Base-by-base conservation (phyloP, 176 grass and related monocot genomes). In the Chloris gayana region DNA sequence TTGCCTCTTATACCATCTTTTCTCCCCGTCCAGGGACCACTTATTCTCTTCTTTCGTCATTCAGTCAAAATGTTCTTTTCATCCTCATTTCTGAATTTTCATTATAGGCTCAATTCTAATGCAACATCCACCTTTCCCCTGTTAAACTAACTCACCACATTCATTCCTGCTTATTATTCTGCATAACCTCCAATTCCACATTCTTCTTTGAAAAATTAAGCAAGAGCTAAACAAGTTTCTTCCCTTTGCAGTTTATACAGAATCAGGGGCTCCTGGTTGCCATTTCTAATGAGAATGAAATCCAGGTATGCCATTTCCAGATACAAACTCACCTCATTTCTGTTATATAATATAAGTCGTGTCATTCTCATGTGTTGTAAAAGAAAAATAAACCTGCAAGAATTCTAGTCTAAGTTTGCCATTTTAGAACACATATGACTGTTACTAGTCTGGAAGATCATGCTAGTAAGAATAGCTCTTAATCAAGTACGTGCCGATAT, bases 211-310 rank as follows among this genome's bases (percentile, higher is more conserved):
- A 21, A 47, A 47, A 37, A 53, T 6, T 6, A 13, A 26, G 32
- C 37, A 37, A 53, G 1, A 6, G 9, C 14, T 74, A 6, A 83
- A 88, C n/a, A 7, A 12, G 2, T 42, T 62, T 24, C 15, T 75
- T 42, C 73, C 13, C 72, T 12, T 91, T 87, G 69, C 92, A 98
- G 95, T 98, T 98, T 87, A 80, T 98, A 76, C 88, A 89, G 70
- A 98, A 98, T 33, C 89, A 81, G 88, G 95, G 92, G 39, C 86
- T 92, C 81, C 70, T 98, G 73, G 72, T 98, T 63, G 90, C 87
- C 33, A 86, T 98, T 79, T 92, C 95, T 47, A 98, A 89, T 72
- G 95, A 94, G 39, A 98, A 98, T 92, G 90, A 94, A 84, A 85
- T 98, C 78, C 84, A 94, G 92, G 95, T 98, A 91, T 70, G 33